Evolutionary conservation across 2,329 filamentous ascomycete species (phyloP).

Genomic region (Pestalotiopsis sp.): DNA sequence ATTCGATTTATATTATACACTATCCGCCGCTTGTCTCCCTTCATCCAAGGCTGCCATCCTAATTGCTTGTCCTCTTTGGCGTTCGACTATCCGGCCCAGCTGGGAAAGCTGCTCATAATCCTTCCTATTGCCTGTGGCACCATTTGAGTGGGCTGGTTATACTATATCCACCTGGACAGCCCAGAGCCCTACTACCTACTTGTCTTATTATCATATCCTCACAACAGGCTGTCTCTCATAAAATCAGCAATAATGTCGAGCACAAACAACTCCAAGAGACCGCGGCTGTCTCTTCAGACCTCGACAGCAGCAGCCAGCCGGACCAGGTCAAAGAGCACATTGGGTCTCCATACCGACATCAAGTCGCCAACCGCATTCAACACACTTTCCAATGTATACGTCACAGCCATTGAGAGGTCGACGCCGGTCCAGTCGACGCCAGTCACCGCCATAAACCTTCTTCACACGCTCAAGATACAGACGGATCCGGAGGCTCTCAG

Average conservation of each 20-base stretch:
- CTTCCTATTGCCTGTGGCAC: slow-evolving; percentile 26
- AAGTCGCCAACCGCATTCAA: slow-evolving; percentile 67
- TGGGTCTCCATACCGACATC: slow-evolving; percentile 51
- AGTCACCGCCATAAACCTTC: slow-evolving; percentile 52
- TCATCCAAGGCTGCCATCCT: slow-evolving; percentile 15
- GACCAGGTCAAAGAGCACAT: slow-evolving; percentile 41
- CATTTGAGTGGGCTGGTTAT: slow-evolving; percentile 19
- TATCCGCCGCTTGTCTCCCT: slow-evolving; percentile 26
- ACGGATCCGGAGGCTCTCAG: slow-evolving; percentile 36
- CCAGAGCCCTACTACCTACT: neutral
- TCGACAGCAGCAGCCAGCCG: slow-evolving; percentile 44
- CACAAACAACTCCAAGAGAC: slow-evolving; percentile 45
- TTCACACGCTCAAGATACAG: slow-evolving; percentile 39
- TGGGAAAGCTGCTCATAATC: slow-evolving; percentile 27
- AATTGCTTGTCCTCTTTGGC: slow-evolving; percentile 20
- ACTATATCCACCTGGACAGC: slow-evolving; percentile 12
- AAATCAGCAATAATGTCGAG: slow-evolving; percentile 38
- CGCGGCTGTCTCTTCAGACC: slow-evolving; percentile 60
- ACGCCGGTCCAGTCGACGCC: slow-evolving; percentile 52
- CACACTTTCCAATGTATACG: slow-evolving; percentile 68
- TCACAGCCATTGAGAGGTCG: slow-evolving; percentile 63
- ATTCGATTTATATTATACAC: slow-evolving; percentile 31
- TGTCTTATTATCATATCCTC: neutral
- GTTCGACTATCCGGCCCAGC: slow-evolving; percentile 21
- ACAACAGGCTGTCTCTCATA: neutral